These are phyloP conservation scores for Solanum dulcamara DNA, from an alignment of 257 asterid species.

Conservation along the genomic window DNA sequence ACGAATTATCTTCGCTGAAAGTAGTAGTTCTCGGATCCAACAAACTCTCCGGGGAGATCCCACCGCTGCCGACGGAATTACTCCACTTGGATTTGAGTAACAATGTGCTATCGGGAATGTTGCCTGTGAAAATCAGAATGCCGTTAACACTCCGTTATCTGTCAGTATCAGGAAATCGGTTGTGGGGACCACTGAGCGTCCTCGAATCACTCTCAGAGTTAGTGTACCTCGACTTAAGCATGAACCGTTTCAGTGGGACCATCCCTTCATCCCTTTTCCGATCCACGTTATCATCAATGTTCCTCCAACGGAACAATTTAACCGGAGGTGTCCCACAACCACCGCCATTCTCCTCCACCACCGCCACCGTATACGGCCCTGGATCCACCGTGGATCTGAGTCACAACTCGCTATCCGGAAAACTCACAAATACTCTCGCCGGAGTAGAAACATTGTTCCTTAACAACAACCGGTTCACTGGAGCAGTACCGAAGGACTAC, in stretches of 20 bases:
- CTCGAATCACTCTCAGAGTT: slow-evolving; percentile 30
- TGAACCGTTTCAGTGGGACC: slow-evolving; percentile 59
- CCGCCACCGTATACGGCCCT: background rate
- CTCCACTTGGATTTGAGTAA: slow-evolving; percentile 56
- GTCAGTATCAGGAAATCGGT: slow-evolving; percentile 33
- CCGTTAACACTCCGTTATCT: slow-evolving; percentile 54
- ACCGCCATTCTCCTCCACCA: background rate
- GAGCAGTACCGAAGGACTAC: slow-evolving; percentile 54
- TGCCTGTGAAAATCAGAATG: slow-evolving; percentile 14
- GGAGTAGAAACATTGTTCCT: slow-evolving; percentile 55
- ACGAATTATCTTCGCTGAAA: slow-evolving; percentile 10
- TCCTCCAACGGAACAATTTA: slow-evolving; percentile 84
- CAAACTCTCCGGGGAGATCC: slow-evolving; percentile 29
- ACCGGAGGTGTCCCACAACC: slow-evolving; percentile 48
- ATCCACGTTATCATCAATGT: slow-evolving; percentile 35
- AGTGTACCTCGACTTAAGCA: slow-evolving; percentile 65
- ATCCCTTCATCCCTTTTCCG: slow-evolving; percentile 40
- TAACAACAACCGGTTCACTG: slow-evolving; percentile 48
- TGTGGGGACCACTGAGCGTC: slow-evolving; percentile 52
- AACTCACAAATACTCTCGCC: slow-evolving; percentile 19
- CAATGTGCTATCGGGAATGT: slow-evolving; percentile 37
- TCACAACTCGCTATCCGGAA: slow-evolving; percentile 54
- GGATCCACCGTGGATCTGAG: slow-evolving; percentile 62
- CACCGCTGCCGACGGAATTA: slow-evolving; percentile 19
- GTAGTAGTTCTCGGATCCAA: slow-evolving; percentile 42